Evolutionary conservation across 2,329 filamentous ascomycete species (phyloP), one percentile per base, ranked within the genome.

Genomic region (Apiospora kogelbergensis): DNA sequence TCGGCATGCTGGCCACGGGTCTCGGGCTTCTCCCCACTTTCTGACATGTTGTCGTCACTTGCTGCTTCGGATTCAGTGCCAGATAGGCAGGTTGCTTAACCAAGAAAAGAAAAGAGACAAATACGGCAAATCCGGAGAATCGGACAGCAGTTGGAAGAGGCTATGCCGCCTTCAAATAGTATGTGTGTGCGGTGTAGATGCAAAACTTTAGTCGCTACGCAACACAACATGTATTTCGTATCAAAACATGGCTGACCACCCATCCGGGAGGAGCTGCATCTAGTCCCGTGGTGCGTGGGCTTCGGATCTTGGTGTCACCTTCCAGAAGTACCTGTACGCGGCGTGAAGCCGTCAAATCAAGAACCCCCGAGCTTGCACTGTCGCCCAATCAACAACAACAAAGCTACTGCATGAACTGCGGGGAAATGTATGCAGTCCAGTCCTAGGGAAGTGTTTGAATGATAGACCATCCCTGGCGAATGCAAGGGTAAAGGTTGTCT

Each of bases 361-460:
- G 17, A 37, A 37, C 53, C 53, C 53, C 53, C 37, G 53, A 37
- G 30, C 17, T 22, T 7, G 53, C 53, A 11, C 7, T 9, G 10
- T 37, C 9, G 7, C 26, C 53, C 53, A 60, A 60, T 60, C 53
- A 60, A n/a, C 30, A 22, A 37, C 30, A 37, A n/a, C 20, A 37
- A n/a, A 33, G n/a, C 30, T 37, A n/a, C 53, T 60, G 53, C 53
- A 60, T 30, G 53, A 60, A 60, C 53, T 60, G 53, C 53, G 53
- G 53, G 53, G 53, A 60, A 60, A 30, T 57, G 13, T 10, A 17
- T n/a, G n/a, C 53, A 60, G 20, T 37, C 53, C 7, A 13, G 26
- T 37, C 30, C 53, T 6, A 60, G 17, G 30, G 30, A 37, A 11
- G 1, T n/a, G 20, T 37, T 17, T 37, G 11, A 20, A 60, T n/a